A percentile compares a stretch with the other conserved stretches of the same genome.
These are phyloP conservation scores for Colletotrichum melonis DNA, from an alignment of 2,329 filamentous ascomycete species.

Conservation along the genomic window DNA sequence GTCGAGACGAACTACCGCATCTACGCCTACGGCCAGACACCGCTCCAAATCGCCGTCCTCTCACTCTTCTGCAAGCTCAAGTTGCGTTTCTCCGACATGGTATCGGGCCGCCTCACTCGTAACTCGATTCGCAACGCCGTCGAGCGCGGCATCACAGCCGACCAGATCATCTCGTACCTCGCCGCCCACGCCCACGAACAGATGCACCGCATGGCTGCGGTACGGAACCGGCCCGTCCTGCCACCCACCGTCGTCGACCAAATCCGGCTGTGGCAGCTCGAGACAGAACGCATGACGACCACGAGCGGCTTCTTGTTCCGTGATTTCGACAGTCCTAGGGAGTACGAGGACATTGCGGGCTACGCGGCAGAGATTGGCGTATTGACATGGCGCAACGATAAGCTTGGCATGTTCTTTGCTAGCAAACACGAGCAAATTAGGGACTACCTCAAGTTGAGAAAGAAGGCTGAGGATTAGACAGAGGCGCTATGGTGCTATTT, in stretches of 20 bases:
- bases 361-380: constrained; percentile 95
- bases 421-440: constrained; percentile 90
- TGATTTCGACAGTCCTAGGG: constrained; percentile 80
- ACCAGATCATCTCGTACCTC: constrained; percentile 95
- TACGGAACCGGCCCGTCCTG: constrained; percentile 75
- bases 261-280: constrained; percentile 96
- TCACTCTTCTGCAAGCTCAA: constrained; percentile 88
- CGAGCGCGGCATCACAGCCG: constrained; percentile 88
- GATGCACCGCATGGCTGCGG: constrained; percentile 76
- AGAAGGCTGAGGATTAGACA: constrained; percentile 53
- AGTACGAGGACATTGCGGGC: constrained; percentile 76
- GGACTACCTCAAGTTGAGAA: constrained; percentile 78
- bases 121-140: constrained; percentile 90
- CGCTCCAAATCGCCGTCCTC: constrained; percentile 93
- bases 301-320: constrained; percentile 88
- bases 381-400: constrained; percentile 85
- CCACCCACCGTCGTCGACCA: constrained; percentile 98
- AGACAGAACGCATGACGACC: constrained; percentile 92
- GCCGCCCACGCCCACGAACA: constrained; percentile 94
- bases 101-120: constrained; percentile 90
- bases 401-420: constrained; percentile 88
- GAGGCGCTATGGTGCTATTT: background rate
- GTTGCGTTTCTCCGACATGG: constrained; percentile 93
- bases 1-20: constrained; percentile 98
- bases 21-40: constrained; percentile 95